Percentiles rank a stretch among this genome's conserved stretches.
Evolutionary conservation across 768 basidiomycete species (phyloP).

Genomic region (Saitozyma sp.): DNA sequence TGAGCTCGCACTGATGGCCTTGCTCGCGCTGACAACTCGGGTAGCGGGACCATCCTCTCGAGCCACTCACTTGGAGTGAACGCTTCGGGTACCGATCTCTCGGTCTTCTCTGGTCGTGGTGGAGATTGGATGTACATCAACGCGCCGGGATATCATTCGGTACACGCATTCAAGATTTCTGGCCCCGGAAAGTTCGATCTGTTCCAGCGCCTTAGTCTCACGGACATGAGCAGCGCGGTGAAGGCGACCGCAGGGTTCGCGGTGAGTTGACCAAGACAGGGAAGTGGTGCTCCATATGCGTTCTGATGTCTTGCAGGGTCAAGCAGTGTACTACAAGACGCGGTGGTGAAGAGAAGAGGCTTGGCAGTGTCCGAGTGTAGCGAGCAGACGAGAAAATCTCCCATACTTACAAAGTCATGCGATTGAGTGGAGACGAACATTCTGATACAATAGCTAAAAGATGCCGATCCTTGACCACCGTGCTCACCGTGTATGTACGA

Average conservation of each 20-base stretch:
- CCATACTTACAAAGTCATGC: too few relatives aligned
- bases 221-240: background rate
- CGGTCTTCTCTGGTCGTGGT: constrained; percentile 1
- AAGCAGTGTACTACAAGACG: constrained; percentile 3
- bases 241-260: background rate
- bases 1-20: background rate
- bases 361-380: too few relatives aligned
- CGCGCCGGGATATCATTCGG: background rate
- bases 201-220: background rate
- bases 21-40: background rate
- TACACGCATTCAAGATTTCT: constrained; percentile 3
- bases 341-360: background rate
- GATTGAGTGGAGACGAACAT: too few relatives aligned
- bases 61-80: background rate
- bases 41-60: constrained; percentile 3
- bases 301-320: constrained; percentile 1
- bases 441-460: too few relatives aligned
- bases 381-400: too few relatives aligned
- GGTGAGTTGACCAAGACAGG: background rate
- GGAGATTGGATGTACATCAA: constrained; percentile 5
- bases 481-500: too few relatives aligned
- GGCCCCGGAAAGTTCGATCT: constrained; percentile 4
- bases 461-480: too few relatives aligned
- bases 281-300: background rate
- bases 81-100: constrained; percentile 5